A percentile compares a stretch with the other conserved stretches of the same genome.
These are phyloP conservation scores for Cutaneotrichosporon mucoides DNA, from an alignment of 1,284 basidiomycete species.

Conservation along the genomic window DNA sequence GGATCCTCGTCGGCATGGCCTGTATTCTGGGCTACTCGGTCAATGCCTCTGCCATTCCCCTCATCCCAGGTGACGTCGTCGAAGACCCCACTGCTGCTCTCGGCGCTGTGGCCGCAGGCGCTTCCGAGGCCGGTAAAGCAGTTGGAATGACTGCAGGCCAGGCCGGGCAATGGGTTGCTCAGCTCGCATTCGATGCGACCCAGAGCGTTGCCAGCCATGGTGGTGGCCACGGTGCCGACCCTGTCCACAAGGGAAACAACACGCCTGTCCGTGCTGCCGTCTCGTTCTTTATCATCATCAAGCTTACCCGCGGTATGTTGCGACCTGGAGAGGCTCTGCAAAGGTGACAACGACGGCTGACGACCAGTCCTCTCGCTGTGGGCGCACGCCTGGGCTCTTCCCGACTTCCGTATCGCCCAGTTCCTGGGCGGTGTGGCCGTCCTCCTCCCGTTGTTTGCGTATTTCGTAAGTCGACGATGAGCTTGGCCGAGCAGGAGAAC, in stretches of 20 bases:
- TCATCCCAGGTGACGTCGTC: slow-evolving; percentile 7
- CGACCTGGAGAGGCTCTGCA: slow-evolving; percentile 4
- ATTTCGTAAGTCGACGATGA: slow-evolving; percentile 34
- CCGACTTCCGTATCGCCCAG: slow-evolving; percentile 37
- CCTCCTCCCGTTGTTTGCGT: slow-evolving; percentile 40
- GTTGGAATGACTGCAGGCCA: neutral
- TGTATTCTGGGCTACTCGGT: slow-evolving; percentile 44
- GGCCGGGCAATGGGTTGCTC: slow-evolving; percentile 2
- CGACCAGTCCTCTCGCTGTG: slow-evolving; percentile 15
- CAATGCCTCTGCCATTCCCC: slow-evolving; percentile 45
- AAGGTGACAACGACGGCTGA: neutral
- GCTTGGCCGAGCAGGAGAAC: too few relatives aligned
- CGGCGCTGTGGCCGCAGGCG: neutral
- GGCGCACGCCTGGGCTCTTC: slow-evolving; percentile 41
- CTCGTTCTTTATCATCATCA: slow-evolving; percentile 39
- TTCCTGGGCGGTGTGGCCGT: slow-evolving; percentile 28
- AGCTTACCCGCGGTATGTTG: slow-evolving; percentile 23
- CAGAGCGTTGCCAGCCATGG: too few relatives aligned
- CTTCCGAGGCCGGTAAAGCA: too few relatives aligned
- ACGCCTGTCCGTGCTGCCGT: slow-evolving; percentile 26
- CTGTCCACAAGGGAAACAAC: neutral
- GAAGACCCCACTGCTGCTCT: neutral
- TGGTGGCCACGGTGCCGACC: too few relatives aligned
- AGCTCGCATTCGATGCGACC: neutral
- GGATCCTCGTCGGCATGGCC: slow-evolving; percentile 47